Evolutionary conservation across 2,329 filamentous ascomycete genomes (phyloP), one percentile per base, ranked within the genome.

Genomic region (Sclerotinia subarctica): DNA sequence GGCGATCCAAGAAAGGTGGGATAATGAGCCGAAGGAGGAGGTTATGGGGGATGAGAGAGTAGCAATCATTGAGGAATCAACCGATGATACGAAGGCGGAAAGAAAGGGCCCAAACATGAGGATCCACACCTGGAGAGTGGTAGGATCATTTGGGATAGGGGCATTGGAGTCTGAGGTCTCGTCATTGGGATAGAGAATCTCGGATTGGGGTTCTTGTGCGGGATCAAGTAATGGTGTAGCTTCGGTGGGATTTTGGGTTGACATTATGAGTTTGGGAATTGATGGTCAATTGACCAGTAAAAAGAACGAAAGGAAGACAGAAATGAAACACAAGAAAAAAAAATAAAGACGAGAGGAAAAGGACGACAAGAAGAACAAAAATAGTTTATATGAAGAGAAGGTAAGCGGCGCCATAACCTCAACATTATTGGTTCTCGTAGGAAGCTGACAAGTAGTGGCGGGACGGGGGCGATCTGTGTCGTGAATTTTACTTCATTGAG

Each of bases 1-100:
- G 7, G 85, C 82, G 13, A 87, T 74, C 85, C 86, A 87, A 68
- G 82, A 86, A 3, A 86, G 87, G 63, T 85, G 82, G n/a, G 81
- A 82, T 3, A 89, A 74, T 47, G 82, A 60, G 1, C 64, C 64
- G 35, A 67, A 67, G 13, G 64, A 60, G 26, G 64, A 67, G 11
- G 64, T 38, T 51, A 67, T 67, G 13, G 64, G 64, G 8, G 64
- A 60, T 13, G 64, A 67, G 7, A 67, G 54, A 19, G 64, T 67
- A 29, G 64, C 64, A 26, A 67, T 52, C 64, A 67, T 67, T n/a
- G 64, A 60, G 8, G 64, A 67, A 53, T 67, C 64, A 44, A 67
- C 26, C 11, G 64, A 44, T 47, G 64, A 53, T 21, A 66, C 64
- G 11, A 66, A 66, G 11, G 64, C 64, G 19, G 64, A 66, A 17